Evolutionary conservation across 2,329 filamentous ascomycete species (phyloP), one percentile per base, ranked within the genome.

Genomic region (Didymella sp.): DNA sequence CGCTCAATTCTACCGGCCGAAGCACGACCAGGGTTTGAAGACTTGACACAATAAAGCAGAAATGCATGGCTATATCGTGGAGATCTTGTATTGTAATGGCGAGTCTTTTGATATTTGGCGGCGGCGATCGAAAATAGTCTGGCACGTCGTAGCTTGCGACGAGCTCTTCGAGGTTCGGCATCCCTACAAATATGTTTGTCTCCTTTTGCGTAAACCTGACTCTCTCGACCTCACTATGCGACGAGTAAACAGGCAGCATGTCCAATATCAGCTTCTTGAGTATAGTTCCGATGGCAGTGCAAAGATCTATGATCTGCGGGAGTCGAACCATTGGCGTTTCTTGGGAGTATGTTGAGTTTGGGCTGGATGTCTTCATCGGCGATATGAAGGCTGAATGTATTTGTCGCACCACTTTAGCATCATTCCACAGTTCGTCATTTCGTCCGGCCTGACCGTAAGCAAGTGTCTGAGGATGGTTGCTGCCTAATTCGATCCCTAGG

Each of bases 151-250:
- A 68, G 35, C 64, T 68, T 48, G 63, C 60, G 35, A 72, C 40
- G 3, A 73, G 59, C 35, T 73, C 71, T 43, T 72, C 67, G 6
- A 73, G 53, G 3, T 59, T 54, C 1, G 46, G 47, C 66, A 73
- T 69, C 8, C 53, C 41, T 4, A 61, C n/a, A 24, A 73, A 72
- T n/a, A 70, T 62, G 17, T 63, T 63, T 17, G 61, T 59, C 12
- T 35, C 46, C 11, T 19, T 27, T 13, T 52, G 46, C 33, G 63
- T 47, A 2, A 61, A 60, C 22, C 58, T 64, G 7, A 64, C 24
- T 2, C 12, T 7, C 19, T 54, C 28, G 13, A 59, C 37, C 30
- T 70, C 63, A 13, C 58, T 65, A 3, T 21, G 43, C 1, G 60
- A 41, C 1, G 61, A 48, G 30, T 69, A 63, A 0, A 68, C 43